Base-by-base conservation (phyloP, 1,284 basidiomycete genomes). In the Ganoderma multipileum region DNA sequence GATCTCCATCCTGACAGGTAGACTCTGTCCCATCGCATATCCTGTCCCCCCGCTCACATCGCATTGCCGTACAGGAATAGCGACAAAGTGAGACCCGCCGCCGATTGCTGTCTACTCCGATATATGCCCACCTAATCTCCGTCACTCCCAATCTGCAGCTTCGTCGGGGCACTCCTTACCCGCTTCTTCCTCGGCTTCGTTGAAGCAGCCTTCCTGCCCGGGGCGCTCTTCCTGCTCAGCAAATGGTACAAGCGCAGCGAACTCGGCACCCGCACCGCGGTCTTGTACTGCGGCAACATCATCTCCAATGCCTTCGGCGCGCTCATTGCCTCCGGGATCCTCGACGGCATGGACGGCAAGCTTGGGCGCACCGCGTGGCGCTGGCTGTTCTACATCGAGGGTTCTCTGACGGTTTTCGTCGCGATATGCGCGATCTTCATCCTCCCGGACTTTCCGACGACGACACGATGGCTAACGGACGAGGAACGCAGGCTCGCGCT, bases 231-330 rank as follows among this genome's bases (percentile, higher is more conserved):
- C 78, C 81, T 91, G 38, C 80, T 93, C 47, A 91, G 91, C 3
- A 93, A 91, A 79, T 89, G 91, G 91, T 93, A 89, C 78, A 91
- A 87, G 67, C 82, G 85, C 36, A 83, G 81, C 58, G 92, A 94
- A 76, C 82, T 94, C 44, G 91, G 91, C 47, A 80, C 91, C 63
- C 85, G 95, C 70, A 94, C 89, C 44, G 90, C 93, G n/a, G 81
- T 93, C 66, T 85, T 96, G 23, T 90, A 88, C 71, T 90, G 87
- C 74, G 93, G 93, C 16, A 89, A 85, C 76, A 84, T 95, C 65
- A 88, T 95, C 71, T 91, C 89, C 67, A 96, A 95, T 81, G 94
- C 93, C 1, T 95, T 95, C 76, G 93, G 94, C 23, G 85, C 92
- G 0, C 82, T 95, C 26, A 86, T 95, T 68, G 93, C 92, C 16